Conservation (phyloP, 225 moss, liverwort and hornwort species). For the Pleurozium schreberi region DNA sequence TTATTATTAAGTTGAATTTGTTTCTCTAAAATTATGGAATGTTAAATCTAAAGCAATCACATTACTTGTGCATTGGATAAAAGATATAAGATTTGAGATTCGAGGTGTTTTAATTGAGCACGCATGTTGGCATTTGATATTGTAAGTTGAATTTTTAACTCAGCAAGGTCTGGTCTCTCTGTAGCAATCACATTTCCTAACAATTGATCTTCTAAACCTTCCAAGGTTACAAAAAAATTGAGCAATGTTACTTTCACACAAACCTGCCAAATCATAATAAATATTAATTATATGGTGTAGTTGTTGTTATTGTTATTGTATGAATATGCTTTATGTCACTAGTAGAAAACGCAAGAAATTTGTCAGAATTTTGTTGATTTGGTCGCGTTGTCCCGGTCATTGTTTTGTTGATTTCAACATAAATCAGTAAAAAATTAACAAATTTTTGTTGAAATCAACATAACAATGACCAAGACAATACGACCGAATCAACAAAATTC, state of each 20-base stretch:
- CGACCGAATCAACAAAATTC: too few relatives aligned
- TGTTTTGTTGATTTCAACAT: too few relatives aligned
- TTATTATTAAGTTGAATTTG: too few relatives aligned
- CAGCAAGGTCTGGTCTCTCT: conserved; percentile 75
- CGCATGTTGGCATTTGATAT: conserved; percentile 87
- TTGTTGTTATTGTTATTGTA: too few relatives aligned
- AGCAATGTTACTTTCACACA: conserved; percentile 86
- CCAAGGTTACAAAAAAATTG: conserved; percentile 82
- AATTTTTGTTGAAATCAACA: too few relatives aligned
- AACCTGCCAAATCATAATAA: conserved; percentile 15
- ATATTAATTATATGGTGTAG: background rate
- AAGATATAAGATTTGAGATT: conserved; percentile 57
- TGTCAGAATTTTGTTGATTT: too few relatives aligned
- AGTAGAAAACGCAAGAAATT: too few relatives aligned
- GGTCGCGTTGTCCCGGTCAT: too few relatives aligned
- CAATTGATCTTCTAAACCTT: conserved; percentile 83
- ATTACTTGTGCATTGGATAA: conserved; percentile 66
- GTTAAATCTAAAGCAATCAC: background rate
- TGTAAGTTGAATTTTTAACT: conserved; percentile 75
- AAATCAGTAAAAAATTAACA: too few relatives aligned
- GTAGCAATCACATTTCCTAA: conserved; percentile 70
- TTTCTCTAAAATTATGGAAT: background rate
- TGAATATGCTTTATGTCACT: too few relatives aligned
- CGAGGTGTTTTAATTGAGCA: conserved; percentile 74
- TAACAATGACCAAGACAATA: too few relatives aligned